phyloP scores from a whole-genome alignment of 257 asterid species.

The Euphrasia confusa region DNA sequence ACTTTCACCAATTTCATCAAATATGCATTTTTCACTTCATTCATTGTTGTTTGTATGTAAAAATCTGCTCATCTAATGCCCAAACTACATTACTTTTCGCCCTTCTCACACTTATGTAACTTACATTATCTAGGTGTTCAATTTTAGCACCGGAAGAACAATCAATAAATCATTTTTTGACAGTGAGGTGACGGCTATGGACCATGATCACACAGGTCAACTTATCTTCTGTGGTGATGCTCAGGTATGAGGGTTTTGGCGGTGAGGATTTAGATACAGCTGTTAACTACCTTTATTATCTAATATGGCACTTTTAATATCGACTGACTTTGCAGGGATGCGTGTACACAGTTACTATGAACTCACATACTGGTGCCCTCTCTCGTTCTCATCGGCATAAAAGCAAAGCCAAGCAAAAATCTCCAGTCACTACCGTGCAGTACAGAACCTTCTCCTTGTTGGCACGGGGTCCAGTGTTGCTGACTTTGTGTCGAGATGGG shows the following conservation, averaged over 20 bases:
- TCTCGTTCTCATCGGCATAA: slow-evolving; percentile 79
- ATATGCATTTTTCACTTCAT: not conserved
- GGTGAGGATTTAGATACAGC: slow-evolving; percentile 3
- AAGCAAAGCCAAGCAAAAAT: slow-evolving; percentile 61
- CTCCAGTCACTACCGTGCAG: slow-evolving; percentile 81
- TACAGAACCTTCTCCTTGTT: slow-evolving; percentile 87
- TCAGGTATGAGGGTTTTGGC: slow-evolving; percentile 51
- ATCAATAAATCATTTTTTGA: slow-evolving; percentile 56
- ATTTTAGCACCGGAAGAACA: slow-evolving; percentile 93
- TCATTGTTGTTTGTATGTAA: not conserved
- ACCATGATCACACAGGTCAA: slow-evolving; percentile 96
- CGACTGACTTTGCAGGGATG: slow-evolving; percentile 61
- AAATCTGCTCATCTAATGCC: not conserved
- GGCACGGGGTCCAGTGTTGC: slow-evolving; percentile 89
- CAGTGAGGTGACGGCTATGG: slow-evolving; percentile 95
- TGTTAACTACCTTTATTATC: slow-evolving; percentile 18
- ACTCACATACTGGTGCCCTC: slow-evolving; percentile 69
- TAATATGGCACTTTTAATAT: slow-evolving; percentile 18
- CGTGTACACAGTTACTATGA: slow-evolving; percentile 67
- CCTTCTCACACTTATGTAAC: slow-evolving; percentile 27
- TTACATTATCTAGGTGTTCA: slow-evolving; percentile 63
- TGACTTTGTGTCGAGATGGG: slow-evolving; percentile 81
- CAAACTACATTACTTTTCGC: not conserved
- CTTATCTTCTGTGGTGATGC: slow-evolving; percentile 92
- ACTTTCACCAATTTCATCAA: no score